A percentile compares a stretch with the other conserved stretches of the same genome.
phyloP scores from a whole-genome alignment of 805 yeast genomes.

The Suhomyces vadensis region DNA sequence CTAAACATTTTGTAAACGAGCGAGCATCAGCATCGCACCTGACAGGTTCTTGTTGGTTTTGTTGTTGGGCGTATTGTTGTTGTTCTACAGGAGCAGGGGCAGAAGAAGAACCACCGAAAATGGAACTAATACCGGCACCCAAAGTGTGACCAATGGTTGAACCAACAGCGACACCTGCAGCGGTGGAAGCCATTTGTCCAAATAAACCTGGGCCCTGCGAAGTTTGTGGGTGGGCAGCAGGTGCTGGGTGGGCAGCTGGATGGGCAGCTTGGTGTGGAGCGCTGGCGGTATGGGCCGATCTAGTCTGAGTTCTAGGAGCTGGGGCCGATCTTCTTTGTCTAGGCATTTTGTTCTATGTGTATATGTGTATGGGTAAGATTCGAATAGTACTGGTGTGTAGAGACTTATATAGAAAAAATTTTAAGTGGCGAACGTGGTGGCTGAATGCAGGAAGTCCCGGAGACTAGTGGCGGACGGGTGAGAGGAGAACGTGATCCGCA shows the following conservation, averaged over 20 bases:
- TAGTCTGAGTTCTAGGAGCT: conserved; percentile 51
- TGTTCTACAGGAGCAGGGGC: conserved; percentile 50
- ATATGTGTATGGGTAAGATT: not conserved
- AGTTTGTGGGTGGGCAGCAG: conserved; percentile 25
- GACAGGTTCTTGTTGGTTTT: conserved; percentile 42
- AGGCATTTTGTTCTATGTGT: conserved; percentile 33
- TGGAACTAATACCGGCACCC: conserved; percentile 88
- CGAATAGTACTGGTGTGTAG: not conserved
- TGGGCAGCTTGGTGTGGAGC: conserved; percentile 39
- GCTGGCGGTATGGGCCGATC: conserved; percentile 80
- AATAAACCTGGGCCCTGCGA: conserved; percentile 80
- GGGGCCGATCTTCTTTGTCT: conserved; percentile 57
- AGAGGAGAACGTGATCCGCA: too few relatives aligned
- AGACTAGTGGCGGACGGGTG: too few relatives aligned
- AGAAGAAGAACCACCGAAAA: conserved; percentile 73
- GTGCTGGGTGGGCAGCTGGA: conserved; percentile 52
- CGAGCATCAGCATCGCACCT: conserved; percentile 92
- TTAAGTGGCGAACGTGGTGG: conserved; percentile 5
- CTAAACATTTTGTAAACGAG: conserved; percentile 92
- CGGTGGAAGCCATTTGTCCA: conserved; percentile 97
- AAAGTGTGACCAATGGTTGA: conserved; percentile 95
- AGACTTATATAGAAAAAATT: conserved; percentile 8
- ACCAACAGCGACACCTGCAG: conserved; percentile 99
- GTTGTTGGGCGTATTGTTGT: conserved; percentile 46
- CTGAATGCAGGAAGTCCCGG: conserved; percentile 1